These are phyloP conservation scores for Xylaria venustula DNA, from an alignment of 495 filamentous ascomycete species.

Conservation along the genomic window DNA sequence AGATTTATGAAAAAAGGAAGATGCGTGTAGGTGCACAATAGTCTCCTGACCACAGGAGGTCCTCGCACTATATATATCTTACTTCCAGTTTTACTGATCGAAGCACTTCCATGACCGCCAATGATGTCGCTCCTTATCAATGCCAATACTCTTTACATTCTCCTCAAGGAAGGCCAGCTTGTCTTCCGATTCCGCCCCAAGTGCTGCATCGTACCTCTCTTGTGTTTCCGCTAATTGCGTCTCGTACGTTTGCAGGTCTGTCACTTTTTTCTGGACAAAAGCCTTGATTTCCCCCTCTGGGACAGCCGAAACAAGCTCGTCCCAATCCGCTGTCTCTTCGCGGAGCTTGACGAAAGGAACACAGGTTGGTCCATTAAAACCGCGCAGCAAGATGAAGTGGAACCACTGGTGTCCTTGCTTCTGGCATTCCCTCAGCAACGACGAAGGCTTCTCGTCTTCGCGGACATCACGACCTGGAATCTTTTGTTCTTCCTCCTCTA, in stretches of 20 bases:
- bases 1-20: too few species aligned
- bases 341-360: constrained; percentile 10
- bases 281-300: constrained; percentile 13
- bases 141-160: not conserved
- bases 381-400: constrained; percentile 14
- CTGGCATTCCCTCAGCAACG: not conserved
- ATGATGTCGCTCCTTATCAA: not conserved
- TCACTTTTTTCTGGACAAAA: constrained; percentile 14
- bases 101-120: constrained; percentile 6
- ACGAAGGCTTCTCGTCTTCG: constrained; percentile 8
- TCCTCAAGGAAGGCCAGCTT: not conserved
- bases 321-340: constrained; percentile 11
- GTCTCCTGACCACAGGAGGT: not conserved
- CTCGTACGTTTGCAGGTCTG: constrained; percentile 3
- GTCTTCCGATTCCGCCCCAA: not conserved
- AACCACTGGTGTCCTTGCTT: constrained; percentile 15
- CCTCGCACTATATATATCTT: not conserved
- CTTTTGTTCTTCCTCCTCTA: constrained; percentile 9
- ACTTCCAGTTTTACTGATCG: not conserved
- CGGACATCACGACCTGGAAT: not conserved
- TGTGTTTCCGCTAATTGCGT: not conserved
- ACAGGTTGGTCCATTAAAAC: constrained; percentile 2
- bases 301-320: constrained; percentile 12
- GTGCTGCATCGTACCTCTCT: not conserved
- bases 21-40: not conserved